Evolutionary conservation across 148 eudicot genomes (phyloP), one percentile per base, ranked within the genome.

Genomic region (Spergularia marina): DNA sequence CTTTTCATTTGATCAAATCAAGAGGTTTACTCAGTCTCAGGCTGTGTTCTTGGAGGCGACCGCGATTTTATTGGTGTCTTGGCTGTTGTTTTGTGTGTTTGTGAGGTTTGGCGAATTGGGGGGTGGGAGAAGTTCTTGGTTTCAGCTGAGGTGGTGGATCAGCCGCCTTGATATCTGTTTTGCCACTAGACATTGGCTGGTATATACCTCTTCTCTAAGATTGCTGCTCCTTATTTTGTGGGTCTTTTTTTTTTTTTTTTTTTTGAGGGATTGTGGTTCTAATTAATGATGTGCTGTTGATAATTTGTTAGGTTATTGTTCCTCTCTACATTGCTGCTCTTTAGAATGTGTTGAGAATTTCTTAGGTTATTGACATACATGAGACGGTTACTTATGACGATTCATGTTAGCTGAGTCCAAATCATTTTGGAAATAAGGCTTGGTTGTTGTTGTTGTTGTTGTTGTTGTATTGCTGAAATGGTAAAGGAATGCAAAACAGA

Each of bases 171-270:
- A 94, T 78, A 51, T 94, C 64, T 80, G 85, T 65, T 94, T 90
- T 79, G 81, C 98, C n/a, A 90, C 98, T 12, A 80, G 96, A 21
- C 98, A 94, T 82, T 90, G 97, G 97, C 92, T 94, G 81, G 97
- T 91, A 84, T 17, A 56, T 17, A 36, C 11, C 1, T 65, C 67
- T 30, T 12, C 23, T 40, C 9, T 23, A 54, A 16, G 25, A 53
- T 71, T 70, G 1, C 7, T 55, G 21, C 3, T 23, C 58, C 16
- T 0, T 49, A 3, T 62, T 52, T 53, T 62, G 40, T 61, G 11
- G 17, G n/a, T n/a, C n/a, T n/a, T n/a, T n/a, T n/a, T n/a, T 1
- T 23, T 23, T 23, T 23, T 23, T 23, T 62, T 53, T 30, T 30
- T 30, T 30, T 30, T 0, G 36, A 30, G 36, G 36, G 4, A 30